Evolutionary conservation across 441 rosid genomes (phyloP), one percentile per base, ranked within the genome.

Genomic region (Dalechampia spathulata): DNA sequence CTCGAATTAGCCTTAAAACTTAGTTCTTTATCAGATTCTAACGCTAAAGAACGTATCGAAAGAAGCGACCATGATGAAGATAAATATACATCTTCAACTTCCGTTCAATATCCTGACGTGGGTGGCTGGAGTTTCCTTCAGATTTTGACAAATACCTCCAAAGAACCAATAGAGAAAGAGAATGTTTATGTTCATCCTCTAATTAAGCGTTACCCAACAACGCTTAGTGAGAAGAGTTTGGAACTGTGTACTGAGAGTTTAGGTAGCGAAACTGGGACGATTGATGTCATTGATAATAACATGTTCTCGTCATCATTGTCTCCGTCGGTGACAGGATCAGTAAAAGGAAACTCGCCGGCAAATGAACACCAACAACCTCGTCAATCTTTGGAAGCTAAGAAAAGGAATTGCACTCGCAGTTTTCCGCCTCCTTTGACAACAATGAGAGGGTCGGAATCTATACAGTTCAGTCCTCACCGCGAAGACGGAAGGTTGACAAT

Each of bases 341-440:
- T 59, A 45, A 38, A 38, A 14, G 70, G 57, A 15, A 52, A 67
- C 52, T 52, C 56, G 43, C 58, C 63, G 64, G 55, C 61, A 56
- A 65, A 59, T n/a, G 20, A 28, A 15, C 69, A 62, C 15, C 21
- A 25, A 13, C 62, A 41, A 22, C 19, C 62, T 2, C 52, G 54
- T 45, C 71, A 63, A 45, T 20, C 42, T 53, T 54, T 30, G 10
- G 63, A 40, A 5, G 63, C 49, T 14, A 70, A 57, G 76, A 75
- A 65, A 78, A 55, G 66, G 49, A 68, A 17, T 7, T 28, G 49
- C 14, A 30, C 13, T 52, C 68, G 52, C 41, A 70, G 70, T 26
- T 81, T 78, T 64, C 97, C 97, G 30, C 96, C 94, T 36, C 91
- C 89, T 4, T 63, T 90, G 80, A 81, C 94, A 36, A 84, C 85